These are phyloP conservation scores for Apophysomyces sp. DNA, from an alignment of 371 early-diverging fungal species.

Conservation along the genomic window DNA sequence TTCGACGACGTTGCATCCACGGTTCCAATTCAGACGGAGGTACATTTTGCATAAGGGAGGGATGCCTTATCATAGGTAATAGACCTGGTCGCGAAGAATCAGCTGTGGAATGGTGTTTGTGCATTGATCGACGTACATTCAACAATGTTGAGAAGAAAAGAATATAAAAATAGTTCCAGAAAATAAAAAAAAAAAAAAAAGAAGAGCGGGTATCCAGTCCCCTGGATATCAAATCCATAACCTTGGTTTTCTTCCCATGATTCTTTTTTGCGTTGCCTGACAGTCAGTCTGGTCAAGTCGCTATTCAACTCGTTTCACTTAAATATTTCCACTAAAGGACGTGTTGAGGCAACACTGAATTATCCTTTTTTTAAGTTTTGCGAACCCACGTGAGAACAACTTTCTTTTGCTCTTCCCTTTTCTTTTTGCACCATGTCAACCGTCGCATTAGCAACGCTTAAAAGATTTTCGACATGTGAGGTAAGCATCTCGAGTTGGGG, in stretches of 20 bases:
- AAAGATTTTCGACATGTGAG: conserved; percentile 37
- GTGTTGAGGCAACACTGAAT: not conserved
- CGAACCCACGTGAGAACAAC: not conserved
- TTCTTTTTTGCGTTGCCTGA: too few relatives aligned
- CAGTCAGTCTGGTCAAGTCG: too few relatives aligned
- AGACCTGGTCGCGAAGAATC: not conserved
- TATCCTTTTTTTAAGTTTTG: not conserved
- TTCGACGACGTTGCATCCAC: conserved; percentile 7
- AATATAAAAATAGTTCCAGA: not conserved
- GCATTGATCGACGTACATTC: not conserved
- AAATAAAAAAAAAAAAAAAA: not conserved
- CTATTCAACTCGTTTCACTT: too few relatives aligned
- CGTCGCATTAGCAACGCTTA: conserved; percentile 15
- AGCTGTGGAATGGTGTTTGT: not conserved
- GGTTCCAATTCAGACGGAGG: conserved; percentile 11
- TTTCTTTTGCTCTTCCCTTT: not conserved
- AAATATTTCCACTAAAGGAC: too few relatives aligned
- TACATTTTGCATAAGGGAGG: not conserved
- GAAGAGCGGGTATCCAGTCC: too few relatives aligned
- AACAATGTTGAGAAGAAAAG: not conserved
- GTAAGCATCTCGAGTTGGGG: conserved; percentile 6
- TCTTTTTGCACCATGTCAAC: not conserved
- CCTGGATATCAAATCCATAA: too few relatives aligned
- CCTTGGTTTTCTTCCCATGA: too few relatives aligned
- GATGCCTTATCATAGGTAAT: not conserved